Percentiles rank a stretch among this genome's conserved stretches.
phyloP scores from a whole-genome alignment of 345 rosid species.

The Barbarea vulgaris region DNA sequence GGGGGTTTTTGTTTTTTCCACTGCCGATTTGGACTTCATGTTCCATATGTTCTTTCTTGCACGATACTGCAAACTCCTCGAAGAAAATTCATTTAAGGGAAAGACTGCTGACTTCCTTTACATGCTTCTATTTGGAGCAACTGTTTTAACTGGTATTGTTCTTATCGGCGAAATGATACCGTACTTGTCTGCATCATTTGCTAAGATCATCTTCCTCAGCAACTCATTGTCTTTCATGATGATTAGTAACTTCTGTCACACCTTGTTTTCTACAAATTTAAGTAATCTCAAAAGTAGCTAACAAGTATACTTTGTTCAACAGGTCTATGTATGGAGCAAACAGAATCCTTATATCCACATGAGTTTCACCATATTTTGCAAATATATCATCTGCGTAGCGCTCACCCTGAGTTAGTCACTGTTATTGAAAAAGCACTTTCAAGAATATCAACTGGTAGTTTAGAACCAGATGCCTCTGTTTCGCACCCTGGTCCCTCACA shows the following conservation, averaged over 20 bases:
- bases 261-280: not conserved
- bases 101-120: constrained; percentile 97
- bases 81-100: constrained; percentile 97
- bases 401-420: constrained; percentile 83
- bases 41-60: constrained; percentile 99
- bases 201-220: constrained; percentile 95
- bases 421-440: constrained; percentile 86
- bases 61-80: constrained; percentile 97
- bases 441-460: constrained; percentile 79
- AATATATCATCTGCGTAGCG: constrained; percentile 87
- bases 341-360: constrained; percentile 98
- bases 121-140: constrained; percentile 97
- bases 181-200: constrained; percentile 86
- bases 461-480: constrained; percentile 63
- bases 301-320: not conserved
- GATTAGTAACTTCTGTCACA: constrained; percentile 69
- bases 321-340: constrained; percentile 99
- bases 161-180: constrained; percentile 96
- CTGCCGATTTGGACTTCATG: constrained; percentile 93
- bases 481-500: constrained; percentile 57
- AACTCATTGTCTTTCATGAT: constrained; percentile 98
- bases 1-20: not conserved
- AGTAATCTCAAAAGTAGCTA: not conserved
- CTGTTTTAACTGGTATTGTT: constrained; percentile 80
- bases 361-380: constrained; percentile 98